phyloP scores from a whole-genome alignment of 805 yeast species.

The Kodamaea lidongshanica region DNA sequence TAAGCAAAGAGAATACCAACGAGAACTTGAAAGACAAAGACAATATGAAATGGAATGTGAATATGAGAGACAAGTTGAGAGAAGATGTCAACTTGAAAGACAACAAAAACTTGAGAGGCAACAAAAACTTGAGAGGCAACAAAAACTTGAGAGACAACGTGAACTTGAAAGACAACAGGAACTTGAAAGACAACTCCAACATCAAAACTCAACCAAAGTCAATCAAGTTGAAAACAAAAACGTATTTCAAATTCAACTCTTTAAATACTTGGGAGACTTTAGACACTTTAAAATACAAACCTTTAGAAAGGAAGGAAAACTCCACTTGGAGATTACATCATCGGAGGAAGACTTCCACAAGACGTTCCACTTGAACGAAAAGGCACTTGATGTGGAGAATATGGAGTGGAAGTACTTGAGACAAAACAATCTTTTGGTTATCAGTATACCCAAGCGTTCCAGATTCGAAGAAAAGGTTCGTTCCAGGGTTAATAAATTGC shows the following conservation, averaged over 20 bases:
- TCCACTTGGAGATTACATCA: conserved; percentile 15
- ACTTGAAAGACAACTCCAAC: neutral
- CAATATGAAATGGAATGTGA: conserved; percentile 4
- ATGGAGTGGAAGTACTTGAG: conserved; percentile 15
- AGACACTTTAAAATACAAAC: conserved; percentile 16
- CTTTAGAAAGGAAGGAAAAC: conserved; percentile 10
- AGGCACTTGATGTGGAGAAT: conserved; percentile 11
- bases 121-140: neutral
- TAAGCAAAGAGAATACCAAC: conserved; percentile 3
- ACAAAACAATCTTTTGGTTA: conserved; percentile 14
- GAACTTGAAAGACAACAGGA: neutral
- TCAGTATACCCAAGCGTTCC: conserved; percentile 15
- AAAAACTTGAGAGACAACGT: too few relatives aligned
- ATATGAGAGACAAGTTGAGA: too few relatives aligned
- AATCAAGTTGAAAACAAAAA: conserved; percentile 15
- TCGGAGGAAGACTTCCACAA: conserved; percentile 14
- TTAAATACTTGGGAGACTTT: conserved; percentile 16
- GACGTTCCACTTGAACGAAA: conserved; percentile 13
- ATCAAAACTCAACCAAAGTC: conserved; percentile 6
- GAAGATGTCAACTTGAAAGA: conserved; percentile 1
- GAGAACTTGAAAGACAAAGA: conserved; percentile 4
- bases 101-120: neutral
- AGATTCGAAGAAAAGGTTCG: neutral
- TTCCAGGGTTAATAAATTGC: neutral
- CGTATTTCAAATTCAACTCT: conserved; percentile 15